Conservation (phyloP, 176 grass and related monocot genomes). For the Hyparrhenia diplandra region DNA sequence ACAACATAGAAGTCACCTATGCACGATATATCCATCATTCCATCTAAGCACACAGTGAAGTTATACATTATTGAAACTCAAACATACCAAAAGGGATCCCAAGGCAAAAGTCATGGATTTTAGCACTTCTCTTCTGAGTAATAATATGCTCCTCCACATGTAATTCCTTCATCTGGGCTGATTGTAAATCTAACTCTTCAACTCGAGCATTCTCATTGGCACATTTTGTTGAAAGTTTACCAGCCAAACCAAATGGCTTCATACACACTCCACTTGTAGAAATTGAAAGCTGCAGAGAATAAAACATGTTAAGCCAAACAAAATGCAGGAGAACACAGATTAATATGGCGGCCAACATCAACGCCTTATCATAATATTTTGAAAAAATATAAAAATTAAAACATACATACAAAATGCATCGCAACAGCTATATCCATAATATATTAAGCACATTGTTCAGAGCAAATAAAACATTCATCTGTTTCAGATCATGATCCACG, state of each 20-base stretch:
- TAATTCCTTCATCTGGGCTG: constrained; percentile 20
- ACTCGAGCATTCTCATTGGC: constrained; percentile 15
- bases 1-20: too few relatives aligned
- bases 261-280: constrained; percentile 6
- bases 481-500: background rate
- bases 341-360: background rate
- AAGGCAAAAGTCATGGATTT: constrained; percentile 76
- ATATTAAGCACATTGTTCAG: background rate
- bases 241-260: constrained; percentile 23
- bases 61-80: background rate
- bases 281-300: constrained; percentile 25
- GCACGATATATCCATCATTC: background rate
- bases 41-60: background rate
- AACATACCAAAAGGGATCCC: constrained; percentile 78
- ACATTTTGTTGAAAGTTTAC: constrained; percentile 42
- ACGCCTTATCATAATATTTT: background rate
- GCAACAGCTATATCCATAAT: background rate
- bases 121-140: constrained; percentile 48
- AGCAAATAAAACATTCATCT: background rate
- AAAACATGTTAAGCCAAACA: background rate
- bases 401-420: background rate
- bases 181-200: constrained; percentile 24
- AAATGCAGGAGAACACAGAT: background rate
- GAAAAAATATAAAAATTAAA: background rate
- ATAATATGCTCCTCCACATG: constrained; percentile 4